Base-by-base conservation (phyloP, 805 yeast genomes). In the Helenozyma baotianmanensis region DNA sequence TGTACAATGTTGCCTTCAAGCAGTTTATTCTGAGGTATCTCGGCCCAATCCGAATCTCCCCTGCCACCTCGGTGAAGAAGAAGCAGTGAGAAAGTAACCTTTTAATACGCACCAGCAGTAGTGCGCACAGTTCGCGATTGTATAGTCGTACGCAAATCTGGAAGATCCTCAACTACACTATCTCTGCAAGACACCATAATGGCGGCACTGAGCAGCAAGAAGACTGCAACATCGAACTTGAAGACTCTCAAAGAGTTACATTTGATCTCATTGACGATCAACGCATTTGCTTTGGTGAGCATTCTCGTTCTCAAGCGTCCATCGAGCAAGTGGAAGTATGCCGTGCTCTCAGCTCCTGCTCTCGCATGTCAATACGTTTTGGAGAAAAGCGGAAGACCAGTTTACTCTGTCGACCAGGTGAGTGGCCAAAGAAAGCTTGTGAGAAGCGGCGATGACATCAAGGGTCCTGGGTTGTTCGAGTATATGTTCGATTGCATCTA, bases 401-500 rank as follows among this genome's bases (percentile, higher is more conserved):
- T 40, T 21, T 80, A 62, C 48, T 58, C 64, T 11, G 50, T 46
- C 1, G 70, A 70, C 27, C 33, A 33, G 4, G 32, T 35, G 14
- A 70, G 71, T 2, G 53, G 53, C 4, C 38, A 32, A 9, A 28
- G 13, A 17, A 65, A 67, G 32, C 59, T 82, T 29, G 50, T 71
- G 3, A 58, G 55, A 9, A 54, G 82, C 2, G 90, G 89, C 2
- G 73, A 70, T 19, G 84, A 83, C 47, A 66, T 82, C 38, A 56
- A 56, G 35, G 83, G 75, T 39, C 50, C 56, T 3, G 92, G 92
- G 0, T 62, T 83, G 25, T 79, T 79, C 23, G 90, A 83, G 55
- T 82, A 79, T 61, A 60, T 82, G 66, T 79, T 79, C 50, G 92
- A 83, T 50, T 54, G 81, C 9, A 60, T 83, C 38, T 82, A 82